Percentiles rank a stretch among this genome's conserved stretches.
These are phyloP conservation scores for Corynespora cassiicola DNA, from an alignment of 2,329 filamentous ascomycete genomes.

Conservation along the genomic window DNA sequence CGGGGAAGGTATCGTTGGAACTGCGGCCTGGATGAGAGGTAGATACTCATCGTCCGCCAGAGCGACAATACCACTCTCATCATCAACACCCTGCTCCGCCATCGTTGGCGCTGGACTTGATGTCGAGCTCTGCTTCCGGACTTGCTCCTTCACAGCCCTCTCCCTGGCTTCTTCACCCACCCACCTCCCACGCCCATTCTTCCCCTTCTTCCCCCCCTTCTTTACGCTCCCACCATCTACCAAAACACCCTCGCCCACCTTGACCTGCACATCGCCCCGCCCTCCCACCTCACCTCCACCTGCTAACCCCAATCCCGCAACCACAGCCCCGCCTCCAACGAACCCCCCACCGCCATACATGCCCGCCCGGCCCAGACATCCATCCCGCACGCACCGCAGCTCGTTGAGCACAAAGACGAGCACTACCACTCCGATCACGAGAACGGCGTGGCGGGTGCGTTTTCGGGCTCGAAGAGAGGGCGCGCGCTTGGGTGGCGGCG, in stretches of 20 bases:
- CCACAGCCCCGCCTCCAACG: slow-evolving; percentile 6
- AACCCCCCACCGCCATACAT: slow-evolving; percentile 4
- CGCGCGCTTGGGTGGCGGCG: background rate
- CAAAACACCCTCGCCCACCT: background rate
- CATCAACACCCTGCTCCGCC: no score
- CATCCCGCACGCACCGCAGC: slow-evolving; percentile 11
- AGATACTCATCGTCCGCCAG: no score
- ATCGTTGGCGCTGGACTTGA: no score
- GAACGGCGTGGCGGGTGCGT: slow-evolving; percentile 4
- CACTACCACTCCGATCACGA: slow-evolving; percentile 5
- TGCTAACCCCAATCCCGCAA: background rate
- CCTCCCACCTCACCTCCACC: slow-evolving; percentile 1
- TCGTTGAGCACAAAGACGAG: slow-evolving; percentile 14
- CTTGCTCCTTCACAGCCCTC: no score
- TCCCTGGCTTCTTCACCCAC: no score
- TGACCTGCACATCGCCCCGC: no score
- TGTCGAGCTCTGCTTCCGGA: no score
- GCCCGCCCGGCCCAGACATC: slow-evolving; percentile 9
- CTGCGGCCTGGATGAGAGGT: no score
- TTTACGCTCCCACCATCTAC: background rate
- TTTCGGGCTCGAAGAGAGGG: slow-evolving; percentile 8
- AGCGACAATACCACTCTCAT: no score
- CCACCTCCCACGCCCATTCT: slow-evolving; percentile 1
- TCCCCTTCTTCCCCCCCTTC: slow-evolving; percentile 1
- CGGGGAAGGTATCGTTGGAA: no score